phyloP scores from a whole-genome alignment of 2,329 filamentous ascomycete species.

The Chaetomiaceae sp. region DNA sequence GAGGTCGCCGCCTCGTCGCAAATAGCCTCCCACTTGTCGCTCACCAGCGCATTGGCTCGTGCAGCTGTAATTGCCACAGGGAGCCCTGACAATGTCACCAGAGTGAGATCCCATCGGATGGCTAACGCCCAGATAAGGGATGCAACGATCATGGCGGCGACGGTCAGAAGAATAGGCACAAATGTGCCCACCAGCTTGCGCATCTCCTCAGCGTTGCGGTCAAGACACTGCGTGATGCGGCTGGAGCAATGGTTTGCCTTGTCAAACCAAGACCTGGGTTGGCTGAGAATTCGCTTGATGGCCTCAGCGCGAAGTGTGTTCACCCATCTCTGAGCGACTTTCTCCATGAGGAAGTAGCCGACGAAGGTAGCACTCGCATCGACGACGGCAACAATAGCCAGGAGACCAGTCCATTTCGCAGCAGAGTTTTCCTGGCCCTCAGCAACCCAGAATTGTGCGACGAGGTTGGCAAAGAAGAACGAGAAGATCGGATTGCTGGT shows the following conservation, averaged over 20 bases:
- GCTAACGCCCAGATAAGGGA: conserved; percentile 69
- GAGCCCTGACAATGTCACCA: conserved; percentile 66
- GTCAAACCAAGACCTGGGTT: conserved; percentile 77
- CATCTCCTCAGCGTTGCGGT: conserved; percentile 83
- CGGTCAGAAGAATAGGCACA: conserved; percentile 63
- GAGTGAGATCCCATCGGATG: conserved; percentile 73
- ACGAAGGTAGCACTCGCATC: conserved; percentile 64
- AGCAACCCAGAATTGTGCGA: conserved; percentile 66
- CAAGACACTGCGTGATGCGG: conserved; percentile 66
- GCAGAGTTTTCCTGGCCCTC: conserved; percentile 47
- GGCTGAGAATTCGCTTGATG: conserved; percentile 64
- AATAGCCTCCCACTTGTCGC: conserved; percentile 65
- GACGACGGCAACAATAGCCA: conserved; percentile 62
- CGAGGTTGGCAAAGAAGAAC: conserved; percentile 34
- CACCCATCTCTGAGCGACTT: conserved; percentile 71
- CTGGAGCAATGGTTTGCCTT: conserved; percentile 58
- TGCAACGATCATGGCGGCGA: conserved; percentile 62
- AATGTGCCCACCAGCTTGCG: conserved; percentile 77
- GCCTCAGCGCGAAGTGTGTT: conserved; percentile 65
- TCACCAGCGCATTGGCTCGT: conserved; percentile 60
- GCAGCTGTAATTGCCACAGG: conserved; percentile 66
- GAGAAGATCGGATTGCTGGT: conserved; percentile 60
- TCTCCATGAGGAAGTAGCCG: conserved; percentile 68
- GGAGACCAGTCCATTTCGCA: conserved; percentile 62
- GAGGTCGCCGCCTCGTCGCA: conserved; percentile 60